A percentile compares a stretch with the other conserved stretches of the same genome.
Evolutionary conservation across 257 asterid species (phyloP).

Genomic region (Petunia secreta): DNA sequence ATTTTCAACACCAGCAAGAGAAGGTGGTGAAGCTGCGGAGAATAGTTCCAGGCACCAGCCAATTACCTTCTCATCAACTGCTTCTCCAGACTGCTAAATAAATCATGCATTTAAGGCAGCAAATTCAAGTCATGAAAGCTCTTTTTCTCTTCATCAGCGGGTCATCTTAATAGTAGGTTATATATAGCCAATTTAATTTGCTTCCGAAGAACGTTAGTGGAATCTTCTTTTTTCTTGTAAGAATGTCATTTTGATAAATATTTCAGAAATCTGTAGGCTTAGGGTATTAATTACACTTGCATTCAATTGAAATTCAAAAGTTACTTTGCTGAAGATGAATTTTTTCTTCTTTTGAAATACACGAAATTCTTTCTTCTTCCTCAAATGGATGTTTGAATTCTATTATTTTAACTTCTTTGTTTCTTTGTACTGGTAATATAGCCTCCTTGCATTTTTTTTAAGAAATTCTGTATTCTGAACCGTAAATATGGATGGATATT

Average conservation of each 20-base stretch:
- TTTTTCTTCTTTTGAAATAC: not conserved
- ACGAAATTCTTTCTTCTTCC: no score
- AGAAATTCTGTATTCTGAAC: not conserved
- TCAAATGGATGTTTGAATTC: not conserved
- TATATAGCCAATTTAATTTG: not conserved
- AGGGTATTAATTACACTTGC: not conserved
- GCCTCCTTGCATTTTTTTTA: not conserved
- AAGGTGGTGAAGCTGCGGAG: conserved; percentile 26
- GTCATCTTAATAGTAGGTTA: not conserved
- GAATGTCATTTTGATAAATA: not conserved
- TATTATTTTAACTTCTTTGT: not conserved
- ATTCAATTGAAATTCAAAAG: not conserved
- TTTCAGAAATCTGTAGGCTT: not conserved
- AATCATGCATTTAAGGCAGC: conserved; percentile 8
- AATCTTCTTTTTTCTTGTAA: not conserved
- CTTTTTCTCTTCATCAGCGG: conserved; percentile 21
- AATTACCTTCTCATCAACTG: conserved; percentile 13
- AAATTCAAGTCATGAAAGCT: conserved; percentile 18
- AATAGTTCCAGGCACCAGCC: conserved; percentile 22
- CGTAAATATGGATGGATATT: not conserved
- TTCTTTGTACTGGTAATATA: not conserved
- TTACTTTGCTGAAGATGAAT: not conserved
- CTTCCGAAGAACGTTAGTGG: not conserved
- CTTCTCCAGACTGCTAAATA: conserved; percentile 24
- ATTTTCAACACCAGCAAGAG: conserved; percentile 11